These are phyloP conservation scores for Histomonas meleagridis DNA, from an alignment of 208 protist genomes.

Conservation along the genomic window DNA sequence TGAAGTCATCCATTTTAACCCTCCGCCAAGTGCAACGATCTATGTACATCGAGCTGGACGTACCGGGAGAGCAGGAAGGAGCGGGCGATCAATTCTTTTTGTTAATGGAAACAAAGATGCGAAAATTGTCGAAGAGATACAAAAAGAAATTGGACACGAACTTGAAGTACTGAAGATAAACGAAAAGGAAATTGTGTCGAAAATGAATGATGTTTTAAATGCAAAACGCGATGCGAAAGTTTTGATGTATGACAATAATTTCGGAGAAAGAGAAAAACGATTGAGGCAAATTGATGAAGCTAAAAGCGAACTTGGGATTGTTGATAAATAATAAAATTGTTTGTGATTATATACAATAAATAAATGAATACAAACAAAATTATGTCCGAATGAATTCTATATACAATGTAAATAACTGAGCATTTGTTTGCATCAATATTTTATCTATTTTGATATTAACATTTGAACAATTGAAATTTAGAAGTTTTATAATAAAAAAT, in stretches of 20 bases:
- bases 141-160: neutral
- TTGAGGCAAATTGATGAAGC: neutral
- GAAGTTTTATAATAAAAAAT: too few relatives aligned
- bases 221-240: neutral
- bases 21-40: neutral
- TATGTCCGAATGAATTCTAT: too few relatives aligned
- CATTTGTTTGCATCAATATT: too few relatives aligned
- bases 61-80: slow-evolving; percentile 24
- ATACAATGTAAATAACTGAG: too few relatives aligned
- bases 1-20: slow-evolving; percentile 40
- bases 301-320: too few relatives aligned
- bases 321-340: too few relatives aligned
- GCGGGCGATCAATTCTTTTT: slow-evolving; percentile 33
- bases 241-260: neutral
- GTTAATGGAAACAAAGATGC: neutral
- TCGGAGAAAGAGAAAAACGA: slow-evolving; percentile 2
- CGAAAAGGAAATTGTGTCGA: neutral
- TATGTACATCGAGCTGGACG: slow-evolving; percentile 41
- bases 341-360: too few relatives aligned
- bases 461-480: too few relatives aligned
- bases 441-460: too few relatives aligned
- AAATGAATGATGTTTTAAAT: slow-evolving; percentile 13
- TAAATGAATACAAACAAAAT: too few relatives aligned
- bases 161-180: neutral
- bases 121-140: neutral